Conservation (phyloP, 2,329 filamentous ascomycete genomes). For the Fusarium burgessii region DNA sequence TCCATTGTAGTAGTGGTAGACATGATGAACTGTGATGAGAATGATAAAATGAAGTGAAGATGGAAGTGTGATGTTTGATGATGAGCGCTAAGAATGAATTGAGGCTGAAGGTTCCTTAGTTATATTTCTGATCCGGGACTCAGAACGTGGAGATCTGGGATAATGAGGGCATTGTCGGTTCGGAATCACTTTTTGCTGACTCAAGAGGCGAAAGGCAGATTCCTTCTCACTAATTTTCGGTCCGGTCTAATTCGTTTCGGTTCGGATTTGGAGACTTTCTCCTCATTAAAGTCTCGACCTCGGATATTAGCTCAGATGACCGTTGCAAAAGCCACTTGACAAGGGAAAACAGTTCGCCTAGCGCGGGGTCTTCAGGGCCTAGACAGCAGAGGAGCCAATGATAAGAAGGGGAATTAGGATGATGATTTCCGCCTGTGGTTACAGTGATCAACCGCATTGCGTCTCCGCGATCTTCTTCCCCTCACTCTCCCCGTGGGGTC, state of each 20-base stretch:
- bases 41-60: neutral
- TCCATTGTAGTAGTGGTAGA: constrained; percentile 26
- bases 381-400: neutral
- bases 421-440: neutral
- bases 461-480: constrained; percentile 25
- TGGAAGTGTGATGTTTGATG: constrained; percentile 11
- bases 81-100: constrained; percentile 25
- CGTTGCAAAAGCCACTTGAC: constrained; percentile 1
- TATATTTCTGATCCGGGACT: constrained; percentile 22
- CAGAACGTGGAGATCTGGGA: constrained; percentile 6
- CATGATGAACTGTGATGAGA: constrained; percentile 11
- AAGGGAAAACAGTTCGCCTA: neutral
- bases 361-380: neutral
- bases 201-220: neutral
- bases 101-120: constrained; percentile 34
- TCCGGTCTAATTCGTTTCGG: constrained; percentile 21
- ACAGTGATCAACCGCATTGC: constrained; percentile 13
- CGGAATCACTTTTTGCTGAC: neutral
- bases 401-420: neutral
- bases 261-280: constrained; percentile 1
- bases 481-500: constrained; percentile 23
- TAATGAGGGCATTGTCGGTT: constrained; percentile 1
- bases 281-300: neutral
- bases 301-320: constrained; percentile 9
- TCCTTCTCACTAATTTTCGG: neutral